Base-by-base conservation (phyloP, 2,329 filamentous ascomycete genomes). In the Aquanectria penicillioides region DNA sequence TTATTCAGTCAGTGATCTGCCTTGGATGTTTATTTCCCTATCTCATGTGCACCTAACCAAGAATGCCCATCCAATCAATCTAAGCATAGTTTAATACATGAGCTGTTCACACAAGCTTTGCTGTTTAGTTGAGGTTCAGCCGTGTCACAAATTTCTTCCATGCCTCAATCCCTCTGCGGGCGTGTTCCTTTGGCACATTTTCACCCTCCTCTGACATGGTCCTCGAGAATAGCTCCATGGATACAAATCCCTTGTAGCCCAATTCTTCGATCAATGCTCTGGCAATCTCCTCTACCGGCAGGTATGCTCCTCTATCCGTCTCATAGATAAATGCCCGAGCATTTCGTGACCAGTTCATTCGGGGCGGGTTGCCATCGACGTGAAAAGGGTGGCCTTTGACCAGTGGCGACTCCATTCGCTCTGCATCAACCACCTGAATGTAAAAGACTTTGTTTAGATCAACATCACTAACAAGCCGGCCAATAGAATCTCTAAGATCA, bases 341-440 rank as follows among this genome's bases (percentile, higher is more conserved):
- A 70, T 92, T 92, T 17, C 90, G 62, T 2, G 66, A 90, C 90
- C 90, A 93, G 67, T 83, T 90, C 90, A 93, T 93, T 10, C 89
- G 79, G 9, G 68, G 22, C 2, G 73, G 73, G 68, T 43, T 44
- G 12, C 54, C 58, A 2, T 54, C 58, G 1, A 44, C 26, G 26
- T 61, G 70, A 6, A 54, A 65, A 1, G 60, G 60, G 43, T 70
- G 89, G 13, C 75, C 68, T 0, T 73, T 69, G 9, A 93, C 78
- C 12, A 61, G 48, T 1, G 58, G 58, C 4, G 58, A 25, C 2
- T 50, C 53, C 54, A 61, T 46, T 5, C 83, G 78, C 72, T 92
- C 89, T 0, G 86, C 91, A 68, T 93, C 90, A 7, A 90, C 90
- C 7, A 93, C 81, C 72, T 94, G 91, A 6, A 94, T 82, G 69